Evolutionary conservation across 345 rosid genomes (phyloP), one percentile per base, ranked within the genome.

Genomic region (Moricandia moricandioides): DNA sequence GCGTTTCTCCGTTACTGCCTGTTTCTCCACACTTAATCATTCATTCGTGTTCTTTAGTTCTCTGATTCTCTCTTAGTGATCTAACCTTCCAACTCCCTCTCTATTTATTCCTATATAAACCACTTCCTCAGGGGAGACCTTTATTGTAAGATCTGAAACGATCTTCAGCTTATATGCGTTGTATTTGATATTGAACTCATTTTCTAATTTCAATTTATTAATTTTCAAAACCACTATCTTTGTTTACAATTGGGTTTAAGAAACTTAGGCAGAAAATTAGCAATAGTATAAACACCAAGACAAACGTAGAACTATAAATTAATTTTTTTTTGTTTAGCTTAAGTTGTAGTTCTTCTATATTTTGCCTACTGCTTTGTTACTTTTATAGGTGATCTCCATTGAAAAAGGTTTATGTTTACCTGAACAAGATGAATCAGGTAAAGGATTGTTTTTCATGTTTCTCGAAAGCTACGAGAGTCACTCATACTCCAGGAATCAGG

Each of bases 401-500:
- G 2, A 43, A 4, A 43, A 43, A 13, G 2, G 16, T 1, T 43
- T 45, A 4, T 5, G 17, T 45, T 45, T 13, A 45, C 51, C 4
- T 43, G 16, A 45, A 45, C 7, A 45, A 45, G 51, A 13, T 13
- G 51, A 45, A 45, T 45, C 51, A 45, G 16, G 16, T 1, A 43
- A 43, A 43, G 7, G 49, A 4, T n/a, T 43, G 49, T 43, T 43
- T 12, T 43, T 17, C 17, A 13, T 45, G 51, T 45, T 13, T 45
- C 88, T 88, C 7, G 90, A 90, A 74, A 88, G 89, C 52, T 88
- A 88, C 47, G 90, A 90, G 76, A 83, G 91, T 70, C 84, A 83
- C 74, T 81, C 85, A 12, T 87, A 76, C 39, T 83, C 90, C 9
- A 91, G 86, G 79, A 84, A 83, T 79, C 89, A 83, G 77, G 80